These are phyloP conservation scores for Leishmania major DNA, from an alignment of 208 protist species.

Conservation along the genomic window DNA sequence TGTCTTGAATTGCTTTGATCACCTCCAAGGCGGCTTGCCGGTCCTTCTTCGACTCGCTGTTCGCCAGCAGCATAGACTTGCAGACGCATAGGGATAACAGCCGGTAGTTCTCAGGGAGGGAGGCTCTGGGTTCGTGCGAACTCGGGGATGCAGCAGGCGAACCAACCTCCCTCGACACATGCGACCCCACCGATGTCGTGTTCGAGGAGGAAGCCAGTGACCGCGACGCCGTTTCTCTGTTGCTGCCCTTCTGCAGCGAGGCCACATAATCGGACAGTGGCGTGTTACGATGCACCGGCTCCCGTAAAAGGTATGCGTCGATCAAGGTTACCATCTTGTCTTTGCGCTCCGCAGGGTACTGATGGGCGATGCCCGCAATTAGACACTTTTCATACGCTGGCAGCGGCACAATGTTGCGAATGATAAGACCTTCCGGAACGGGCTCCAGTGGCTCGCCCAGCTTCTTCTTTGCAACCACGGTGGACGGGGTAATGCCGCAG, in stretches of 20 bases:
- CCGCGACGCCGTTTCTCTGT: background rate
- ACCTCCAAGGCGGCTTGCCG: slow-evolving; percentile 12
- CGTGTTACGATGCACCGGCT: slow-evolving; percentile 12
- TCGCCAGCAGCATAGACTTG: slow-evolving; percentile 40
- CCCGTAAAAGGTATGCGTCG: slow-evolving; percentile 12
- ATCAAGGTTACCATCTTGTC: slow-evolving; percentile 31
- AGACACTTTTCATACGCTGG: slow-evolving; percentile 51
- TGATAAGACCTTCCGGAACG: slow-evolving; percentile 27
- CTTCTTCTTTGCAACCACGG: slow-evolving; percentile 41
- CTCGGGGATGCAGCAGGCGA: background rate
- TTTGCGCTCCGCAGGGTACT: slow-evolving; percentile 28
- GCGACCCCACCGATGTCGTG: background rate
- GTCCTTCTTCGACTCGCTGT: slow-evolving; percentile 26
- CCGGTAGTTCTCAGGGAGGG: slow-evolving; percentile 20
- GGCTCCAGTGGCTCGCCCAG: slow-evolving; percentile 21
- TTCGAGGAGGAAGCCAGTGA: background rate
- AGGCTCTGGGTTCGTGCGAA: background rate
- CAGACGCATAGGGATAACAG: slow-evolving; percentile 28
- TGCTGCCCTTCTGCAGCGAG: background rate
- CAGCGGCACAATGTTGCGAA: slow-evolving; percentile 48
- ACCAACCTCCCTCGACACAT: background rate
- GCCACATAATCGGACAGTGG: slow-evolving; percentile 17
- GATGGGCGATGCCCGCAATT: slow-evolving; percentile 46
- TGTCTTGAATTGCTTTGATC: slow-evolving; percentile 33
- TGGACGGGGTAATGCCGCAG: slow-evolving; percentile 33